These are phyloP conservation scores for Herpotrichia juniperi DNA, from an alignment of 2,329 filamentous ascomycete species.

Conservation along the genomic window DNA sequence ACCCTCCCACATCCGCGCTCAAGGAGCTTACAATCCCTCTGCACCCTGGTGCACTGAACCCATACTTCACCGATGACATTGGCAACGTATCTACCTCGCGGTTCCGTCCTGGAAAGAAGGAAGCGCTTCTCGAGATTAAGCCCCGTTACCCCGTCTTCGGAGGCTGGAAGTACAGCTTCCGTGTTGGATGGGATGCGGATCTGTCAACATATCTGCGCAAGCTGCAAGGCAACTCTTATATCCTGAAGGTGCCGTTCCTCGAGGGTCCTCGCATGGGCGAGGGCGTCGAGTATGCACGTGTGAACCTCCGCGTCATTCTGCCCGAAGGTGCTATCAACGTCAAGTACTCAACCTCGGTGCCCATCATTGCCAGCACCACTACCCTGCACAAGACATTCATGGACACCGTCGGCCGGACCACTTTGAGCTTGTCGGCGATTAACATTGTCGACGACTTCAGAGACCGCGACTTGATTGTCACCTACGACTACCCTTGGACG, in stretches of 20 bases:
- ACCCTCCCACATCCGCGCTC: constrained; percentile 76
- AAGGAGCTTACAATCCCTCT: constrained; percentile 84
- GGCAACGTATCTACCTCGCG: constrained; percentile 95
- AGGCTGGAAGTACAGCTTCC: constrained; percentile 98
- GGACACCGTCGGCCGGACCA: constrained; percentile 88
- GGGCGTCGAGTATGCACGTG: constrained; percentile 82
- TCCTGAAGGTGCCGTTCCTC: constrained; percentile 89
- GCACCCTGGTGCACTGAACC: constrained; percentile 76
- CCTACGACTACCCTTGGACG: constrained; percentile 80
- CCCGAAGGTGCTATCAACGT: constrained; percentile 92
- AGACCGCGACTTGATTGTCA: constrained; percentile 81
- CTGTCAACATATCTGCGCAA: constrained; percentile 76
- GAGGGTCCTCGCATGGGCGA: constrained; percentile 88
- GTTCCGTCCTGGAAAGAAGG: constrained; percentile 78
- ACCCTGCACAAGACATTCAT: constrained; percentile 86
- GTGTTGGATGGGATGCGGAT: constrained; percentile 92
- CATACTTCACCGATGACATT: constrained; percentile 95
- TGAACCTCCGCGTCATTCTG: constrained; percentile 81
- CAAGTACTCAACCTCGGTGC: constrained; percentile 76
- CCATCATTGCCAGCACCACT: constrained; percentile 66
- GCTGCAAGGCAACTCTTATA: constrained; percentile 69
- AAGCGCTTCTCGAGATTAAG: constrained; percentile 86
- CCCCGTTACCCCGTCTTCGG: constrained; percentile 96
- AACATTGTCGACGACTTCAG: constrained; percentile 92
- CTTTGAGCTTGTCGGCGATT: constrained; percentile 76